Evolutionary conservation across 2,329 filamentous ascomycete species (phyloP), one percentile per base, ranked within the genome.

Genomic region (Fusarium denticulatum): DNA sequence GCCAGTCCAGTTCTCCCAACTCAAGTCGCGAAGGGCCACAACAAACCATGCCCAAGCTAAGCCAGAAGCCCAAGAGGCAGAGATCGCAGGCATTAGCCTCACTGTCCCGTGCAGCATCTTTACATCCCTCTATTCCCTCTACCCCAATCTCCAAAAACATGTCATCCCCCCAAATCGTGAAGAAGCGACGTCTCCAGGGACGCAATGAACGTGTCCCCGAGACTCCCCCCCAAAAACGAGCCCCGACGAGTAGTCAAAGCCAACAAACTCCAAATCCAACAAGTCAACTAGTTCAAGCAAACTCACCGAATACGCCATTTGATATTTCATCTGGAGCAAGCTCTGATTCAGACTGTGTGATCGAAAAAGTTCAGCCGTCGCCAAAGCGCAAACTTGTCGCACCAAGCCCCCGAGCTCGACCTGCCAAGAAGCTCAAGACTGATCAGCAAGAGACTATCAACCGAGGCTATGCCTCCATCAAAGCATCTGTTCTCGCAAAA

Each of bases 241-340:
- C 43, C 50, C 40, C 32, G 5, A 37, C 57, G 42, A 55, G 46
- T 24, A 56, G 22, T 7, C 47, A 28, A 52, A 24, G n/a, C 24
- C 57, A 60, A 28, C 40, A 32, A 24, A 72, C 47, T 13, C 55
- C 69, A 22, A 42, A 50, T 22, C 55, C 57, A 56, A 32, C 24
- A 6, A 39, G 28, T 10, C 62, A 64, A 24, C 58, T 62, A 7
- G 22, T 43, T 12, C 52, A 53, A 22, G 76, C 64, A 28, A 50
- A n/a, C 20, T 76, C 76, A 18, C 75, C 72, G 4, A 53, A 53
- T 20, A 58, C 66, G 4, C 66, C 76, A 10, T 75, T 77, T 34
- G 64, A 66, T 16, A 67, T 78, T 15, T 75, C 73, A 6, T 78
- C 76, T 13, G 57, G 32, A 20, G 71, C 70, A 13, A 61, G 60